Percentiles rank a stretch among this genome's conserved stretches.
These are phyloP conservation scores for Metschnikowia similis DNA, from an alignment of 805 yeast species.

Conservation along the genomic window DNA sequence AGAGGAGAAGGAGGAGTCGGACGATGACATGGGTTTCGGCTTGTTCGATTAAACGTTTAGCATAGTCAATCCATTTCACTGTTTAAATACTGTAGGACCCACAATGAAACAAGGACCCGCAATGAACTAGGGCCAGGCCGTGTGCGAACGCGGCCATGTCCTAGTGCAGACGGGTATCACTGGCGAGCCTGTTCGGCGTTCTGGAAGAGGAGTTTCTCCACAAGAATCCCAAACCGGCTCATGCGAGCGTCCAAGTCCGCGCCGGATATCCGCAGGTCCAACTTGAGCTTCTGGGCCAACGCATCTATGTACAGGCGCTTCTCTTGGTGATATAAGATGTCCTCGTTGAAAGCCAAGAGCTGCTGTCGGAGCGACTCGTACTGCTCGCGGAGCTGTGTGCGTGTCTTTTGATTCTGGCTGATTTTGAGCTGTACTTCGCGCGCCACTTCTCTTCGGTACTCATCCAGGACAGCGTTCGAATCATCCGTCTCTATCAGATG, in stretches of 20 bases:
- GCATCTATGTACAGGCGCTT: slow-evolving; percentile 26
- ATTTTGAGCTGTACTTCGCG: neutral
- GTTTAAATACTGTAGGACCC: neutral
- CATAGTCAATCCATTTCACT: slow-evolving; percentile 1
- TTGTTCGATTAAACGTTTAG: slow-evolving; percentile 78
- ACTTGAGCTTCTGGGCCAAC: slow-evolving; percentile 11
- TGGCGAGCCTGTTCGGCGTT: neutral
- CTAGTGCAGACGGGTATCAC: too few relatives aligned
- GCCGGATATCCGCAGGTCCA: neutral
- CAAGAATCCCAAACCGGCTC: slow-evolving; percentile 24
- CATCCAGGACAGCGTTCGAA: neutral
- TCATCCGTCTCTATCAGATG: too few relatives aligned
- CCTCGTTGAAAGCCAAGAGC: slow-evolving; percentile 13
- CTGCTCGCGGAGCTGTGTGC: slow-evolving; percentile 4
- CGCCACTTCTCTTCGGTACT: neutral
- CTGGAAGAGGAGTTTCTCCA: slow-evolving; percentile 20
- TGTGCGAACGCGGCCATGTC: too few relatives aligned
- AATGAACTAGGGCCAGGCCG: too few relatives aligned
- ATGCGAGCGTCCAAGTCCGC: slow-evolving; percentile 15
- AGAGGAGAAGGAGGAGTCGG: slow-evolving; percentile 62
- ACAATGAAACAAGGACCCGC: too few relatives aligned
- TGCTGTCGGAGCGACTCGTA: slow-evolving; percentile 10
- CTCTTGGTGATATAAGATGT: slow-evolving; percentile 24
- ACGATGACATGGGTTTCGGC: slow-evolving; percentile 87
- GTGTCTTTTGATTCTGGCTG: neutral